Evolutionary conservation across 192 early-diverging fungal genomes (phyloP).

Genomic region (Coemansia reversa): DNA sequence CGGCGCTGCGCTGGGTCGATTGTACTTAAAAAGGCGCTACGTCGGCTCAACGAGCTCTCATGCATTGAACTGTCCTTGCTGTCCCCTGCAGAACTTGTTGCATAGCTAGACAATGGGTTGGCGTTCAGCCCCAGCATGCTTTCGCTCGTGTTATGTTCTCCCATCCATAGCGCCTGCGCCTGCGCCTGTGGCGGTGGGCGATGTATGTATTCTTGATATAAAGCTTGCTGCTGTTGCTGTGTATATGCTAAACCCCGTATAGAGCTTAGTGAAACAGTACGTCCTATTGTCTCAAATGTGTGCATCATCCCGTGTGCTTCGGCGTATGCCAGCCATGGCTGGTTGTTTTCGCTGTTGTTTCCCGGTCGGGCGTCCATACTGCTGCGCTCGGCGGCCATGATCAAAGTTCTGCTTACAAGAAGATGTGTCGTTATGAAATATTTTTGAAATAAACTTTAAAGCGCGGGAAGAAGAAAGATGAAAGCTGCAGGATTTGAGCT

Average conservation of each 20-base stretch:
- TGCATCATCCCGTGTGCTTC: conserved; percentile 54
- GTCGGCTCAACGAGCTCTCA: conserved; percentile 39
- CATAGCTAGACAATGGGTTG: conserved; percentile 5
- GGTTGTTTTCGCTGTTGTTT: conserved; percentile 16
- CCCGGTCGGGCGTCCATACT: conserved; percentile 32
- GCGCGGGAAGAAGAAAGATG: too few relatives aligned
- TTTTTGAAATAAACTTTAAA: not conserved
- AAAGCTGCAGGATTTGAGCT: too few relatives aligned
- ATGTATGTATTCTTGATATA: conserved; percentile 12
- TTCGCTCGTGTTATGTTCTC: conserved; percentile 6
- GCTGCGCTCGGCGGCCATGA: conserved; percentile 31
- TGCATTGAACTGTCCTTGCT: conserved; percentile 22
- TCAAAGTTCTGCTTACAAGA: conserved; percentile 1
- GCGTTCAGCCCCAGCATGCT: not conserved
- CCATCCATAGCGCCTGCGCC: conserved; percentile 9
- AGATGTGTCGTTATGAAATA: too few relatives aligned
- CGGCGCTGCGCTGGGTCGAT: conserved; percentile 51
- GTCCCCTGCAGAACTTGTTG: conserved; percentile 15
- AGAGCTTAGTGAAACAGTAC: conserved; percentile 40
- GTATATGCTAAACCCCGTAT: conserved; percentile 16
- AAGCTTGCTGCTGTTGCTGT: conserved; percentile 18
- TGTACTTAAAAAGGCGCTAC: conserved; percentile 50
- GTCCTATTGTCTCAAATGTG: conserved; percentile 51
- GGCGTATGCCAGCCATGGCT: conserved; percentile 53
- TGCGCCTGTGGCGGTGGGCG: conserved; percentile 16